Percentiles rank a stretch among this genome's conserved stretches.
phyloP scores from a whole-genome alignment of 768 basidiomycete genomes.

The Xerocomellus chrysenteron region DNA sequence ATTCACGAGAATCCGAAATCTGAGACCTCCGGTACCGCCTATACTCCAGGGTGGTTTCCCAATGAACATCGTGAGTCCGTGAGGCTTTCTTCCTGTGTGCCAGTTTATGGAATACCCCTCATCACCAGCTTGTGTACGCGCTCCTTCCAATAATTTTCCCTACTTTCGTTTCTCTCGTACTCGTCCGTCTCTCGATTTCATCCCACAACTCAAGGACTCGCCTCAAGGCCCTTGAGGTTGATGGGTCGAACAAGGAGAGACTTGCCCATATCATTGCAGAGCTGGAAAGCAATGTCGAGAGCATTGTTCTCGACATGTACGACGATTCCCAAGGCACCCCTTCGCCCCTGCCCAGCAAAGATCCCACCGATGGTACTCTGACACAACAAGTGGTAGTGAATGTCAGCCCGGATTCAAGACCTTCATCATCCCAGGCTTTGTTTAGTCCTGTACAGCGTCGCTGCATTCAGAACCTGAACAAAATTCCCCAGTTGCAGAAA shows the following conservation, averaged over 20 bases:
- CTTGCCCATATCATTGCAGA: constrained; percentile 56
- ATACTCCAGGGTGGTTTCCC: constrained; percentile 61
- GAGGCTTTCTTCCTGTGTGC: not conserved
- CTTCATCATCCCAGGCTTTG: constrained; percentile 38
- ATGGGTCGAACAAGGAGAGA: constrained; percentile 45
- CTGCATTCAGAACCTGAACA: constrained; percentile 62
- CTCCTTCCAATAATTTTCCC: constrained; percentile 69
- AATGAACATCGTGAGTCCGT: constrained; percentile 59
- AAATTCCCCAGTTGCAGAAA: constrained; percentile 67
- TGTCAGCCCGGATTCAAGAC: constrained; percentile 2
- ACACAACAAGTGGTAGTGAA: not conserved
- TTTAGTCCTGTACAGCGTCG: constrained; percentile 56
- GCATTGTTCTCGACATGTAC: constrained; percentile 58
- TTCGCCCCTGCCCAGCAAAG: constrained; percentile 4
- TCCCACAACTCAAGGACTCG: constrained; percentile 61
- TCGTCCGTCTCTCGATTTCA: constrained; percentile 57
- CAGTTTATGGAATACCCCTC: not conserved
- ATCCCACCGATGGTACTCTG: not conserved
- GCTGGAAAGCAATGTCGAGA: constrained; percentile 62
- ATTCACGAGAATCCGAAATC: constrained; percentile 42
- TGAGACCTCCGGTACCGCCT: constrained; percentile 55
- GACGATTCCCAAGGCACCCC: constrained; percentile 39
- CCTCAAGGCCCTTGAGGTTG: constrained; percentile 62
- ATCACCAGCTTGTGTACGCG: constrained; percentile 48
- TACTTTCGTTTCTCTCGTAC: constrained; percentile 48